phyloP scores from a whole-genome alignment of 2,329 filamentous ascomycete genomes.

The Alternaria rosae region DNA sequence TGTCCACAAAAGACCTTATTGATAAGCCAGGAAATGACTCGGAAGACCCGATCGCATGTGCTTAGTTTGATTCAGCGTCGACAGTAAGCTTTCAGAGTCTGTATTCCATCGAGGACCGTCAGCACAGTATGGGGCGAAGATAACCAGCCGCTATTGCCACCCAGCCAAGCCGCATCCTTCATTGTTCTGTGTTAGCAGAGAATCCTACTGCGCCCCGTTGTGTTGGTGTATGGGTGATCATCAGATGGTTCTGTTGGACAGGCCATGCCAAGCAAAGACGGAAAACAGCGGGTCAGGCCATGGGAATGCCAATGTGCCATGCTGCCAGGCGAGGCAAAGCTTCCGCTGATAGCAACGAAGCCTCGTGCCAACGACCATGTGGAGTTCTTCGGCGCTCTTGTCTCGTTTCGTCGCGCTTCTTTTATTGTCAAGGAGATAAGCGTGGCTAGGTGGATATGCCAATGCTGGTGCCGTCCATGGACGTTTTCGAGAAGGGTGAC shows the following conservation, averaged over 20 bases:
- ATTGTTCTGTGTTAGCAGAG: not conserved
- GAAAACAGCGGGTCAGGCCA: slow-evolving; percentile 4
- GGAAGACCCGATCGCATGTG: not conserved
- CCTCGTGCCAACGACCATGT: slow-evolving; percentile 2
- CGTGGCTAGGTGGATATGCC: not conserved
- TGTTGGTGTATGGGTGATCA: slow-evolving; percentile 2
- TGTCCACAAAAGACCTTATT: not conserved
- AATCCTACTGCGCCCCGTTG: not conserved
- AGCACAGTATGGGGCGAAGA: not conserved
- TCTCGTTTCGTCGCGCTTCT: slow-evolving; percentile 3
- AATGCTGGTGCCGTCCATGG: not conserved
- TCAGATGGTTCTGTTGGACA: not conserved
- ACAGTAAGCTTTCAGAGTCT: not conserved
- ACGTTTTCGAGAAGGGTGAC: not conserved
- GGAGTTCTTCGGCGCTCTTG: slow-evolving; percentile 8
- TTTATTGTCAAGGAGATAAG: slow-evolving; percentile 2
- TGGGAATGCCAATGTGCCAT: not conserved
- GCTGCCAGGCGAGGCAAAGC: slow-evolving; percentile 8
- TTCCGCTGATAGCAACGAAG: slow-evolving; percentile 10
- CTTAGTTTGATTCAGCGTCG: not conserved
- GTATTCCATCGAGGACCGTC: not conserved
- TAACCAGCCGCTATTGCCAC: slow-evolving; percentile 1
- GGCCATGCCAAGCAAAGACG: slow-evolving; percentile 3
- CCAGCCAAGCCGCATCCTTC: not conserved
- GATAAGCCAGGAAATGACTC: not conserved